Conservation (phyloP, 768 basidiomycete genomes). For the Trametes sanguinea region DNA sequence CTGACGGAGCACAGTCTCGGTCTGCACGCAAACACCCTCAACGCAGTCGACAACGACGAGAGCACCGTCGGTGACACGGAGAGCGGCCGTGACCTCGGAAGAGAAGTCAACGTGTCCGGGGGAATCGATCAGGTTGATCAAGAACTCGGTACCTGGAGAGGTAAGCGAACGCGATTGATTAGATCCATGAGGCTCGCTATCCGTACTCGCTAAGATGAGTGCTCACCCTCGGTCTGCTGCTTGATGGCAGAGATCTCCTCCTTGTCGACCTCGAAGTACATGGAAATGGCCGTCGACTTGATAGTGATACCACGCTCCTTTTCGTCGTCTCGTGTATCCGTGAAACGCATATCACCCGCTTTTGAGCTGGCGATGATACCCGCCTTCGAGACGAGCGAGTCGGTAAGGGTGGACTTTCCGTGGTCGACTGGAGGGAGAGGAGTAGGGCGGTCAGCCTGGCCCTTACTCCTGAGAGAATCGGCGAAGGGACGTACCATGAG, state of each 20-base stretch:
- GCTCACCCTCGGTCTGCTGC: constrained; percentile 90
- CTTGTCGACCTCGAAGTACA: constrained; percentile 97
- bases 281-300: constrained; percentile 99
- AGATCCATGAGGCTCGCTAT: constrained; percentile 6
- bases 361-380: constrained; percentile 96
- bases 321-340: constrained; percentile 96
- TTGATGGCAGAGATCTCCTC: constrained; percentile 84
- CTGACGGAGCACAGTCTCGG: constrained; percentile 98
- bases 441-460: constrained; percentile 1
- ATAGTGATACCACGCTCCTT: constrained; percentile 99
- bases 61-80: constrained; percentile 99
- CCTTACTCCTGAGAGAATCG: neutral
- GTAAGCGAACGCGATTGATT: constrained; percentile 9
- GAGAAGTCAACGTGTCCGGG: constrained; percentile 99
- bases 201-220: neutral
- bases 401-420: constrained; percentile 99
- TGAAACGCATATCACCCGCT: constrained; percentile 96
- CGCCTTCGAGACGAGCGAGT: constrained; percentile 98
- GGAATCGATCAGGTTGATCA: constrained; percentile 99
- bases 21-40: constrained; percentile 99
- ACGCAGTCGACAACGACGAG: constrained; percentile 99
- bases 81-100: constrained; percentile 98
- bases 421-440: constrained; percentile 77
- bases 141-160: constrained; percentile 81
- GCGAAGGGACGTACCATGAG: constrained; percentile 64